Evolutionary conservation across 768 basidiomycete species (phyloP).

Genomic region (Serendipita indica): DNA sequence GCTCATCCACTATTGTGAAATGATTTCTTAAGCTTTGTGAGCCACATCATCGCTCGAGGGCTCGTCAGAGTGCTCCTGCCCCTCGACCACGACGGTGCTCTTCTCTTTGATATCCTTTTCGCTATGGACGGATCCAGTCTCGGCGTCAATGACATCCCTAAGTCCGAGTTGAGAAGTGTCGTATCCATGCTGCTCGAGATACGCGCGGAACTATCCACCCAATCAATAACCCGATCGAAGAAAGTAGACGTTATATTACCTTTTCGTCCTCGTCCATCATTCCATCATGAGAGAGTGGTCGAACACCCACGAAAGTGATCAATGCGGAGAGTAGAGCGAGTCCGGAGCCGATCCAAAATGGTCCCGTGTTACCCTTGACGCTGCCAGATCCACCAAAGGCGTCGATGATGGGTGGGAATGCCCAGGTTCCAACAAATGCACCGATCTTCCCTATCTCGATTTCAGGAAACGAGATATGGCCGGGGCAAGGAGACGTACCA

Average conservation of each 20-base stretch:
- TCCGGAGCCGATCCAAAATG: slow-evolving; percentile 79
- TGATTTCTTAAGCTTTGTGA: too few species aligned
- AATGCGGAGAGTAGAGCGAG: slow-evolving; percentile 67
- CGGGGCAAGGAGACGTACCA: slow-evolving; percentile 23
- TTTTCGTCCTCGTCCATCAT: slow-evolving; percentile 61
- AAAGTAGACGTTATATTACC: slow-evolving; percentile 26
- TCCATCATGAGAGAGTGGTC: slow-evolving; percentile 58
- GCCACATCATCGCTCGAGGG: too few species aligned
- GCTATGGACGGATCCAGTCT: slow-evolving; percentile 6
- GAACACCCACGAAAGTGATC: slow-evolving; percentile 57
- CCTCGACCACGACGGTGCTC: neutral
- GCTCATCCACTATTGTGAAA: too few species aligned
- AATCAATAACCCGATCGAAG: slow-evolving; percentile 7
- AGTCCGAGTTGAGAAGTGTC: slow-evolving; percentile 65
- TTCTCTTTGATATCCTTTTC: neutral
- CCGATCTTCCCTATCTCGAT: slow-evolving; percentile 44
- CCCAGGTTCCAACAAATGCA: slow-evolving; percentile 71
- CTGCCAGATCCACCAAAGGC: neutral
- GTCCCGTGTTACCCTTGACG: slow-evolving; percentile 55
- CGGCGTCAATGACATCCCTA: neutral
- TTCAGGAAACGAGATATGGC: neutral
- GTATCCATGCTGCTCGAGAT: slow-evolving; percentile 64
- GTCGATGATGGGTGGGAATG: slow-evolving; percentile 13
- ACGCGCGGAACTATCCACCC: slow-evolving; percentile 52
- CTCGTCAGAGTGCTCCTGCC: too few species aligned